Evolutionary conservation across 1,284 basidiomycete species (phyloP).

Genomic region (Pholiota adiposa): DNA sequence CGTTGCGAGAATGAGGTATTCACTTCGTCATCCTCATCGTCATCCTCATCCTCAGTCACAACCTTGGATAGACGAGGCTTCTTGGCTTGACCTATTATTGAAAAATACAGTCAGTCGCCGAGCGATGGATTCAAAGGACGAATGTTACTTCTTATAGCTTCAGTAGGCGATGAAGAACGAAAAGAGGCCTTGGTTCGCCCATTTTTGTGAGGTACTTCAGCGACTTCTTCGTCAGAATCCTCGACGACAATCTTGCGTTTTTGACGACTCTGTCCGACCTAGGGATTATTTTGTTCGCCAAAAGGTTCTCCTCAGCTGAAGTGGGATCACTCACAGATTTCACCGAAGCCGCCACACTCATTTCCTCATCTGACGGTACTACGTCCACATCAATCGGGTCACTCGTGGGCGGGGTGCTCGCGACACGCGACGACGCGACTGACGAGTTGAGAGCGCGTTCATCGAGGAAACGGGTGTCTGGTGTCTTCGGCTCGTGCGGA

Average conservation of each 20-base stretch:
- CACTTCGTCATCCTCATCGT: slow-evolving; percentile 47
- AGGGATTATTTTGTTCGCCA: not conserved
- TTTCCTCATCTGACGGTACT: slow-evolving; percentile 54
- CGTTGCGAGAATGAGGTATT: slow-evolving; percentile 56
- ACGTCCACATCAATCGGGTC: slow-evolving; percentile 77
- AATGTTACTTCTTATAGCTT: slow-evolving; percentile 31
- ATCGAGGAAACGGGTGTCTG: slow-evolving; percentile 36
- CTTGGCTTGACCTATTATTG: slow-evolving; percentile 43
- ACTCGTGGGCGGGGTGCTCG: slow-evolving; percentile 74
- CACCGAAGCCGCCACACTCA: slow-evolving; percentile 31
- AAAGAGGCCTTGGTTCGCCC: slow-evolving; percentile 32
- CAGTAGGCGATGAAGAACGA: slow-evolving; percentile 33
- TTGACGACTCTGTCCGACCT: slow-evolving; percentile 24
- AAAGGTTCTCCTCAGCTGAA: not conserved
- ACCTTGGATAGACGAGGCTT: slow-evolving; percentile 54
- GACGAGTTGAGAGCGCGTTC: slow-evolving; percentile 35
- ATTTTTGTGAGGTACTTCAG: slow-evolving; percentile 30
- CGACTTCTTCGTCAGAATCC: slow-evolving; percentile 70
- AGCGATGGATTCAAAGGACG: slow-evolving; percentile 21
- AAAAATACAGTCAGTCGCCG: slow-evolving; percentile 4
- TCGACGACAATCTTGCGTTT: slow-evolving; percentile 74
- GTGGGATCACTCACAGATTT: slow-evolving; percentile 35
- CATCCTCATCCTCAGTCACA: slow-evolving; percentile 48
- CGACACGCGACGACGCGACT: slow-evolving; percentile 52
- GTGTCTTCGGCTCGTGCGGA: slow-evolving; percentile 39